phyloP scores from a whole-genome alignment of 192 early-diverging fungal genomes.

The Coemansia sp. region DNA sequence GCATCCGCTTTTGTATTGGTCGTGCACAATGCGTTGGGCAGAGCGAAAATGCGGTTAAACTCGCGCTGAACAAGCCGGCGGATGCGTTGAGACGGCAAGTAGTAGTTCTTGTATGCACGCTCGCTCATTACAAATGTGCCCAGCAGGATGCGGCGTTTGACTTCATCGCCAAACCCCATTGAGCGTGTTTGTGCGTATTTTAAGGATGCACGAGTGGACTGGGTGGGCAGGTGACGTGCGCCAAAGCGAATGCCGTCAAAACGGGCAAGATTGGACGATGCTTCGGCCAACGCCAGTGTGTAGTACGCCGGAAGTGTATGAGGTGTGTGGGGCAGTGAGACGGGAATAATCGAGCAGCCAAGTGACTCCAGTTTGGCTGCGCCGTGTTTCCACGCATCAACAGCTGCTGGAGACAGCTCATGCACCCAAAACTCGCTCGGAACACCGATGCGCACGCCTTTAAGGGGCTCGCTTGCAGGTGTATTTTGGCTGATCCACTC shows the following conservation, averaged over 20 bases:
- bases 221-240: slow-evolving; percentile 9
- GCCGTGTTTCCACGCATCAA: slow-evolving; percentile 61
- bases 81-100: slow-evolving; percentile 78
- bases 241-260: slow-evolving; percentile 90
- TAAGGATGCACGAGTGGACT: slow-evolving; percentile 4
- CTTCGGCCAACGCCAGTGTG: slow-evolving; percentile 84
- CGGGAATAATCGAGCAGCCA: slow-evolving; percentile 68
- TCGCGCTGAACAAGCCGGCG: slow-evolving; percentile 75
- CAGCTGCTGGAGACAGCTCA: slow-evolving; percentile 61
- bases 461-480: slow-evolving; percentile 11
- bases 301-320: slow-evolving; percentile 83
- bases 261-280: slow-evolving; percentile 84
- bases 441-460: slow-evolving; percentile 64
- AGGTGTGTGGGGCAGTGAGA: slow-evolving; percentile 69
- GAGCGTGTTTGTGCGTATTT: slow-evolving; percentile 64
- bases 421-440: slow-evolving; percentile 72
- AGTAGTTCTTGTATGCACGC: slow-evolving; percentile 66
- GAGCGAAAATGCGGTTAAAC: slow-evolving; percentile 71
- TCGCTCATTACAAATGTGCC: slow-evolving; percentile 84
- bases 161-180: slow-evolving; percentile 77
- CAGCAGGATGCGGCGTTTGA: slow-evolving; percentile 77
- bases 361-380: slow-evolving; percentile 55
- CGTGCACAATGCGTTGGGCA: slow-evolving; percentile 56
- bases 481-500: slow-evolving; percentile 6
- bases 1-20: background rate